phyloP scores from a whole-genome alignment of 305 asterid genomes.

The Fraxinus albicans region DNA sequence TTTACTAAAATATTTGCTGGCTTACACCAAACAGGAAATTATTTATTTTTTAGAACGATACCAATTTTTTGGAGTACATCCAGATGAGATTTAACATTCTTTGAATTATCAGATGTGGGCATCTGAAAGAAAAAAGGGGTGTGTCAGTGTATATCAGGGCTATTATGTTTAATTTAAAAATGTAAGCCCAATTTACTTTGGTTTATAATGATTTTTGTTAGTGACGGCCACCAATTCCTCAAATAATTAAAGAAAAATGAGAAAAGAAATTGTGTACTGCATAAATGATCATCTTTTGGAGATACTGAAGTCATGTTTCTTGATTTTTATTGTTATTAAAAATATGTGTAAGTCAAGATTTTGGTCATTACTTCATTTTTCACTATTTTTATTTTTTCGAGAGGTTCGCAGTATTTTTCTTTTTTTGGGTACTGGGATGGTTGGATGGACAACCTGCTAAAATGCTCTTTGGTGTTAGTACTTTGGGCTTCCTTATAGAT shows the following conservation, averaged over 20 bases:
- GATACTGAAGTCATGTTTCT: not conserved
- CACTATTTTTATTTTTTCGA: not conserved
- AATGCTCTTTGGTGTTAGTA: slow-evolving; percentile 5
- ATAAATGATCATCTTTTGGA: too few relatives aligned
- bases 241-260: not conserved
- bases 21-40: not conserved
- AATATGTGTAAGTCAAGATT: not conserved
- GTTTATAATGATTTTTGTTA: not conserved
- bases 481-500: not conserved
- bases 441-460: not conserved
- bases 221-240: not conserved
- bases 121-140: not conserved
- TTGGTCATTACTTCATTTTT: not conserved
- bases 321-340: too few relatives aligned
- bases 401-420: not conserved
- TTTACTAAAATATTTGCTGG: not conserved
- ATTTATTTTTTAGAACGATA: not conserved
- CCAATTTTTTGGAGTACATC: not conserved
- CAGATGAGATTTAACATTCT: not conserved
- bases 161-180: too few relatives aligned
- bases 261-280: not conserved
- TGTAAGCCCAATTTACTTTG: not conserved
- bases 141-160: not conserved
- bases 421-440: not conserved
- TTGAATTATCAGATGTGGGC: not conserved